Evolutionary conservation across 1,284 basidiomycete species (phyloP).

Genomic region (Microbotryum violaceum): DNA sequence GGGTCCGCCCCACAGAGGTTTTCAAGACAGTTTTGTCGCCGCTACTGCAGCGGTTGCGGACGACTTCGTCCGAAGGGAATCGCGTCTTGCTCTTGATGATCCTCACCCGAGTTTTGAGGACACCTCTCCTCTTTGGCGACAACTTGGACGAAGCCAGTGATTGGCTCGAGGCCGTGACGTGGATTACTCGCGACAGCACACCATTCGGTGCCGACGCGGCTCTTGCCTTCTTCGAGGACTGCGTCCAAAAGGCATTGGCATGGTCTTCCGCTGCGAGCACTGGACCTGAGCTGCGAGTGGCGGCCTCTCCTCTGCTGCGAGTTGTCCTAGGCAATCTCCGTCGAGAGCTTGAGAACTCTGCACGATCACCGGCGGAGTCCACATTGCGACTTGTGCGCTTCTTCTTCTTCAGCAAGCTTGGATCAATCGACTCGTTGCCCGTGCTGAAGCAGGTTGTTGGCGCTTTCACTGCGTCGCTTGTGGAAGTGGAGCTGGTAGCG

Average conservation of each 20-base stretch:
- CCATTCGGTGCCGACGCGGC: not conserved
- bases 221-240: constrained; percentile 23
- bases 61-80: constrained; percentile 16
- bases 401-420: too few relatives aligned
- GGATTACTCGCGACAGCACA: constrained; percentile 1
- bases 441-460: too few relatives aligned
- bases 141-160: constrained; percentile 7
- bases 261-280: constrained; percentile 5
- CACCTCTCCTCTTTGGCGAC: constrained; percentile 20
- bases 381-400: too few relatives aligned
- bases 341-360: too few relatives aligned
- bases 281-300: too few relatives aligned
- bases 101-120: constrained; percentile 16
- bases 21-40: constrained; percentile 25
- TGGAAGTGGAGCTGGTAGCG: too few relatives aligned
- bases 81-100: constrained; percentile 18
- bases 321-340: too few relatives aligned
- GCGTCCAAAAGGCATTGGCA: constrained; percentile 24
- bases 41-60: constrained; percentile 26
- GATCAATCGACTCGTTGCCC: too few relatives aligned
- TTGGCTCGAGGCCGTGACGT: constrained; percentile 20
- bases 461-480: too few relatives aligned
- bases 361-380: too few relatives aligned
- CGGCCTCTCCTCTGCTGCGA: too few relatives aligned
- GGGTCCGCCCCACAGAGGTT: constrained; percentile 19